Conservation (phyloP, 257 asterid species). For the Forsythia suspensa region DNA sequence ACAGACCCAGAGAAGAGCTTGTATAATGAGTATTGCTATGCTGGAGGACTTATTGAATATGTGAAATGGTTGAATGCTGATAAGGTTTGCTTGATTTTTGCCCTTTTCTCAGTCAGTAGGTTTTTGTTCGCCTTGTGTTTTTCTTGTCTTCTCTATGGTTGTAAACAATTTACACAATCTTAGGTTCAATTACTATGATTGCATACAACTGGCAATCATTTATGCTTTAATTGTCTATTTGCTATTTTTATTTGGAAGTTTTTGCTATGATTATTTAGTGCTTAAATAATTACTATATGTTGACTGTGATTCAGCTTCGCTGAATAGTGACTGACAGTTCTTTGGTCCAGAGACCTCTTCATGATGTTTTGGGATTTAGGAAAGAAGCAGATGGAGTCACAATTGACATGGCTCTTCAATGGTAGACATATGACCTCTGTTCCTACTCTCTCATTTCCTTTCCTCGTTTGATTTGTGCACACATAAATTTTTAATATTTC, state of each 20-base stretch:
- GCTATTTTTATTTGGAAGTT: neutral
- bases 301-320: neutral
- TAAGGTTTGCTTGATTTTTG: conserved; percentile 57
- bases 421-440: conserved; percentile 45
- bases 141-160: neutral
- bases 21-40: conserved; percentile 70
- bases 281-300: neutral
- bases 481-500: neutral
- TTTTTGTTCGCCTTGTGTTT: neutral
- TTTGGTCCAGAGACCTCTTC: conserved; percentile 78
- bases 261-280: neutral
- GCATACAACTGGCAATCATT: conserved; percentile 10
- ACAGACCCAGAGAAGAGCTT: conserved; percentile 60
- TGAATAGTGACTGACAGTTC: conserved; percentile 30
- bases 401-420: conserved; percentile 84
- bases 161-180: neutral
- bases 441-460: conserved; percentile 8
- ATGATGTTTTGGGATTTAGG: conserved; percentile 81
- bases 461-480: neutral
- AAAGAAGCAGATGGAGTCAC: conserved; percentile 72
- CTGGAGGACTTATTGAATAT: conserved; percentile 92
- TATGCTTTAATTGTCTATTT: neutral
- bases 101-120: conserved; percentile 5
- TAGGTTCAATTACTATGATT: neutral
- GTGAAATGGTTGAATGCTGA: conserved; percentile 91